These are phyloP conservation scores for Cladosporium sp. DNA, from an alignment of 2,329 filamentous ascomycete genomes.

Conservation along the genomic window DNA sequence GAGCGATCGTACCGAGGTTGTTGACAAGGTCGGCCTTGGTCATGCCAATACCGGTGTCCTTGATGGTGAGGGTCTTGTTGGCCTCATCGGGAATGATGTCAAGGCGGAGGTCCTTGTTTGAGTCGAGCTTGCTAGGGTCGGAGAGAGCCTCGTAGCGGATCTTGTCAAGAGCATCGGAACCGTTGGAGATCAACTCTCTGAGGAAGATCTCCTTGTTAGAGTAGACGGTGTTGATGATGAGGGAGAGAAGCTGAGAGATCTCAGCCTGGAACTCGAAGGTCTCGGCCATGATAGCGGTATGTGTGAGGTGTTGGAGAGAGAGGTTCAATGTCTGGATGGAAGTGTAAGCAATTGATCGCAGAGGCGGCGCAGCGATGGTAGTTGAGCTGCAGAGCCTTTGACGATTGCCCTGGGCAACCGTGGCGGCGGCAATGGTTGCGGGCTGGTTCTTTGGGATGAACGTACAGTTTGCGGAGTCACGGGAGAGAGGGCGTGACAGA, in stretches of 20 bases:
- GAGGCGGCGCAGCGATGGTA: background rate
- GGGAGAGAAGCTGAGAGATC: conserved; percentile 99
- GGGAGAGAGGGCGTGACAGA: conserved; percentile 1
- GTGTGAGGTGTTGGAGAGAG: conserved; percentile 6
- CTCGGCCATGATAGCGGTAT: conserved; percentile 70
- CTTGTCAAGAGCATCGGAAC: conserved; percentile 99
- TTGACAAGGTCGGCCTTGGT: conserved; percentile 99
- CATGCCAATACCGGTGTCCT: conserved; percentile 99
- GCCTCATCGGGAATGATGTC: conserved; percentile 98
- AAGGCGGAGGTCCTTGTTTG: conserved; percentile 95
- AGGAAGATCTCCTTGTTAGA: conserved; percentile 99
- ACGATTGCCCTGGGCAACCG: conserved; percentile 10
- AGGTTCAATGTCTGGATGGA: conserved; percentile 5
- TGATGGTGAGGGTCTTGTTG: conserved; percentile 95
- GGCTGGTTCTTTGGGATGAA: background rate
- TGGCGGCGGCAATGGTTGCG: background rate
- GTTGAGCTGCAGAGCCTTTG: conserved; percentile 3
- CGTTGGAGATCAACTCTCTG: conserved; percentile 96
- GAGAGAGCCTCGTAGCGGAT: conserved; percentile 98
- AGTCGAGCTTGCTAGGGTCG: conserved; percentile 94
- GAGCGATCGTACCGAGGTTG: conserved; percentile 99
- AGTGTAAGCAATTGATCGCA: conserved; percentile 1
- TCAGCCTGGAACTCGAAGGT: conserved; percentile 99
- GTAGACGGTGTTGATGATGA: conserved; percentile 99
- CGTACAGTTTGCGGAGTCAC: conserved; percentile 11